Conservation (phyloP, 2,329 filamentous ascomycete genomes). For the Fusarium albidum region DNA sequence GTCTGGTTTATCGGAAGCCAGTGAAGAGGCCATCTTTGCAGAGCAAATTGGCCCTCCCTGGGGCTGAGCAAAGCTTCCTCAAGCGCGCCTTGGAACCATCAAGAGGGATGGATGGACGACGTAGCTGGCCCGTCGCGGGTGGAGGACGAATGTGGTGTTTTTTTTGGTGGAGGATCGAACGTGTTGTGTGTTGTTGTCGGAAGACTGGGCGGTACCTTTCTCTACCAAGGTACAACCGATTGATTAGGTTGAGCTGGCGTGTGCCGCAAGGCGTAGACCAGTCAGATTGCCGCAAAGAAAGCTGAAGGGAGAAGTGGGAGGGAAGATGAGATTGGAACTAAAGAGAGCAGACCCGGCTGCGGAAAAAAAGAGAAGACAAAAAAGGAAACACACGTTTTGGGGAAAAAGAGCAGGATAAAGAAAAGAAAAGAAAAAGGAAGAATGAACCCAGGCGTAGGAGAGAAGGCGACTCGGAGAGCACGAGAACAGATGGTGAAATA, state of each 20-base stretch:
- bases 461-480: slow-evolving; percentile 1
- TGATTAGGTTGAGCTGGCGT: slow-evolving; percentile 38
- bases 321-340: slow-evolving; percentile 35
- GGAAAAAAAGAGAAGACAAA: slow-evolving; percentile 27
- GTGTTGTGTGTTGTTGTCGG: slow-evolving; percentile 35
- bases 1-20: slow-evolving; percentile 52
- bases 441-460: not conserved
- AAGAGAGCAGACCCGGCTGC: slow-evolving; percentile 40
- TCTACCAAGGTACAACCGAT: slow-evolving; percentile 24
- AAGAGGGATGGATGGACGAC: slow-evolving; percentile 38
- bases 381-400: slow-evolving; percentile 8
- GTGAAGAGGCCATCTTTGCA: slow-evolving; percentile 53
- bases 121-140: slow-evolving; percentile 39
- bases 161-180: slow-evolving; percentile 23
- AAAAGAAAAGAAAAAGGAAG: not conserved
- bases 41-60: slow-evolving; percentile 33
- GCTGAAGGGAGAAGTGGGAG: slow-evolving; percentile 34
- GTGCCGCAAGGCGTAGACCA: slow-evolving; percentile 26
- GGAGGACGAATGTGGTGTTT: slow-evolving; percentile 14
- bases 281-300: slow-evolving; percentile 34
- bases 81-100: slow-evolving; percentile 40
- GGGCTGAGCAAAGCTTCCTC: slow-evolving; percentile 36
- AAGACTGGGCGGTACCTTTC: slow-evolving; percentile 21
- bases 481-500: no score
- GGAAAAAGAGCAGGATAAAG: slow-evolving; percentile 6